Evolutionary conservation across 306 rosid species (phyloP).

Genomic region (Acacia crassicarpa): DNA sequence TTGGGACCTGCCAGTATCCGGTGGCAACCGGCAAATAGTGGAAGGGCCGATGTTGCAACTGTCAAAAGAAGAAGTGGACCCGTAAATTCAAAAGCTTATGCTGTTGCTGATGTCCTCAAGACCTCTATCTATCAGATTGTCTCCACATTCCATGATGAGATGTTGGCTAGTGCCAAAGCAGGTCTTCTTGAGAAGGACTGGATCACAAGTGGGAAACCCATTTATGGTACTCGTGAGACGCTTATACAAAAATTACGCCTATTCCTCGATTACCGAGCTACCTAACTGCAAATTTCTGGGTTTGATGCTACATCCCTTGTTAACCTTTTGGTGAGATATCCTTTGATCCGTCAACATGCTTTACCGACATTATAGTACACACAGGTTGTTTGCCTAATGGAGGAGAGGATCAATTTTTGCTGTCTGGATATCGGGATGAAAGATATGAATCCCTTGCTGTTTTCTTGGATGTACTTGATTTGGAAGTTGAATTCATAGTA

Average conservation of each 20-base stretch:
- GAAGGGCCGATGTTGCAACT: slow-evolving; percentile 56
- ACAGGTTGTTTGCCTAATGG: slow-evolving; percentile 25
- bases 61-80: slow-evolving; percentile 69
- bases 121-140: slow-evolving; percentile 77
- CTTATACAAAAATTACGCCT: slow-evolving; percentile 64
- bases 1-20: slow-evolving; percentile 78
- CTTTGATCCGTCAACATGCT: slow-evolving; percentile 21
- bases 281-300: slow-evolving; percentile 34
- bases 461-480: slow-evolving; percentile 27
- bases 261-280: slow-evolving; percentile 78
- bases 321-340: background rate
- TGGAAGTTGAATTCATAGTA: background rate
- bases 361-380: slow-evolving; percentile 32
- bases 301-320: slow-evolving; percentile 22
- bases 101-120: slow-evolving; percentile 77
- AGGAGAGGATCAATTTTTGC: slow-evolving; percentile 37
- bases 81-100: slow-evolving; percentile 73
- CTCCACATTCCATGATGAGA: slow-evolving; percentile 78
- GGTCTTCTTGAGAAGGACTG: slow-evolving; percentile 87
- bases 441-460: slow-evolving; percentile 23
- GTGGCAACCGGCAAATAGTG: slow-evolving; percentile 68
- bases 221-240: slow-evolving; percentile 66
- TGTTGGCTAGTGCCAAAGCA: slow-evolving; percentile 72
- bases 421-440: slow-evolving; percentile 30
- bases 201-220: slow-evolving; percentile 55